Conservation (phyloP, 495 filamentous ascomycete species). For the Penicilliopsis zonata region DNA sequence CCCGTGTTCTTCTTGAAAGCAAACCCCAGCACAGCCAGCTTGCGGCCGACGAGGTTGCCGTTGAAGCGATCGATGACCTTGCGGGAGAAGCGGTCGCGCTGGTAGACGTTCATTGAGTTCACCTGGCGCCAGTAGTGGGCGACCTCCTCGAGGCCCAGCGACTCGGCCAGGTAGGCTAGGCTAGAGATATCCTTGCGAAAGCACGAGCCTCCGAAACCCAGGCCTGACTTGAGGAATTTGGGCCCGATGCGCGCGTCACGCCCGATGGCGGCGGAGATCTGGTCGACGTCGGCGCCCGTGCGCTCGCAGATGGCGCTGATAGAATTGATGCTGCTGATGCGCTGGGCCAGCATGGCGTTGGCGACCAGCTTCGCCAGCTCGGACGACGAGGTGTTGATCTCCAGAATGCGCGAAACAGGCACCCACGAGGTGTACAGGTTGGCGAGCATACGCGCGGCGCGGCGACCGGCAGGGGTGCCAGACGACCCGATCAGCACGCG, state of each 20-base stretch:
- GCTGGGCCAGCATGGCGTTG: conserved; percentile 72
- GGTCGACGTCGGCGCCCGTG: conserved; percentile 63
- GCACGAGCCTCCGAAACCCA: conserved; percentile 74
- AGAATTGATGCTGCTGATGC: conserved; percentile 77
- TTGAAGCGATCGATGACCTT: conserved; percentile 55
- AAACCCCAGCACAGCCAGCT: conserved; percentile 62
- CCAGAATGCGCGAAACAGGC: conserved; percentile 49
- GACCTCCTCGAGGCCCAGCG: conserved; percentile 57
- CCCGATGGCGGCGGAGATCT: conserved; percentile 58
- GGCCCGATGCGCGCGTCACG: conserved; percentile 59
- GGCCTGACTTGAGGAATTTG: conserved; percentile 63
- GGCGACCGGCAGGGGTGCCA: conserved; percentile 38
- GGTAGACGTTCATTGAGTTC: conserved; percentile 65
- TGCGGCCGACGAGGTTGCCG: conserved; percentile 58
- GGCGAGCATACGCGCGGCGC: conserved; percentile 50
- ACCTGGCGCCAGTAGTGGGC: conserved; percentile 67
- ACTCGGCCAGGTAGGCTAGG: conserved; percentile 62
- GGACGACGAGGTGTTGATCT: conserved; percentile 67
- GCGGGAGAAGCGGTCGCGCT: conserved; percentile 53
- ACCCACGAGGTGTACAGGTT: conserved; percentile 66
- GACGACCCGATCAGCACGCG: conserved; percentile 67
- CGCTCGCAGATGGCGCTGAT: conserved; percentile 70
- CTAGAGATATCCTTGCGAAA: conserved; percentile 77
- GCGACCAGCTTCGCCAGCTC: conserved; percentile 72
- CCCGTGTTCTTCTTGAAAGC: conserved; percentile 77